A percentile compares a stretch with the other conserved stretches of the same genome.
Conservation (phyloP, 768 basidiomycete species). For the Pisolithus orientalis region DNA sequence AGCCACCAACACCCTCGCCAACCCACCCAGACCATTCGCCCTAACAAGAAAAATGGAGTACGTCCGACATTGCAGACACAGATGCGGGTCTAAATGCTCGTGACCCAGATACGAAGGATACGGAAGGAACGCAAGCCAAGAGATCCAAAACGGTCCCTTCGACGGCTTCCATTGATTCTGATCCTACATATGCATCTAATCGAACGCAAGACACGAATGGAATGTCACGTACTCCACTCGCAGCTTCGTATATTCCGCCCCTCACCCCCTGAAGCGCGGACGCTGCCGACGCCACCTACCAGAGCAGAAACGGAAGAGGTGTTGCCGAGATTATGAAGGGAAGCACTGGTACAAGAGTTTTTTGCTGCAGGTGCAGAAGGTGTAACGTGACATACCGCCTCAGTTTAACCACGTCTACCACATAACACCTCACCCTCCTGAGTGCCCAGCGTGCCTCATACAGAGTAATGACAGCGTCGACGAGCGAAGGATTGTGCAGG, state of each 20-base stretch:
- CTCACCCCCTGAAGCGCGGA: constrained; percentile 61
- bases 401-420: too few species aligned
- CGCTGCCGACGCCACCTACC: constrained; percentile 71
- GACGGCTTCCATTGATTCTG: not conserved
- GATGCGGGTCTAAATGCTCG: constrained; percentile 25
- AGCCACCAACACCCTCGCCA: constrained; percentile 16
- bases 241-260: constrained; percentile 67
- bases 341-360: constrained; percentile 77
- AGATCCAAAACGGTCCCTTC: constrained; percentile 21
- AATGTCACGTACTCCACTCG: constrained; percentile 42
- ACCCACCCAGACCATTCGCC: constrained; percentile 11
- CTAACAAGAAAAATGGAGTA: constrained; percentile 47
- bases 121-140: constrained; percentile 17
- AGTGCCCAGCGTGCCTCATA: too few species aligned
- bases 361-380: constrained; percentile 35
- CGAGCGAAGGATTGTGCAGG: too few species aligned
- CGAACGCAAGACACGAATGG: constrained; percentile 10
- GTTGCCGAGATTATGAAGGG: constrained; percentile 70
- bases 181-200: constrained; percentile 1
- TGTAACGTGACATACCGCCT: too few species aligned
- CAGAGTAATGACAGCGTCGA: too few species aligned
- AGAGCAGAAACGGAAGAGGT: constrained; percentile 74
- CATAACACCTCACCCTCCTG: too few species aligned
- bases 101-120: not conserved
- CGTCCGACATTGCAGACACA: constrained; percentile 38